Percentiles rank a stretch among this genome's conserved stretches.
phyloP scores from a whole-genome alignment of 768 basidiomycete genomes.

The Calocybe indica region DNA sequence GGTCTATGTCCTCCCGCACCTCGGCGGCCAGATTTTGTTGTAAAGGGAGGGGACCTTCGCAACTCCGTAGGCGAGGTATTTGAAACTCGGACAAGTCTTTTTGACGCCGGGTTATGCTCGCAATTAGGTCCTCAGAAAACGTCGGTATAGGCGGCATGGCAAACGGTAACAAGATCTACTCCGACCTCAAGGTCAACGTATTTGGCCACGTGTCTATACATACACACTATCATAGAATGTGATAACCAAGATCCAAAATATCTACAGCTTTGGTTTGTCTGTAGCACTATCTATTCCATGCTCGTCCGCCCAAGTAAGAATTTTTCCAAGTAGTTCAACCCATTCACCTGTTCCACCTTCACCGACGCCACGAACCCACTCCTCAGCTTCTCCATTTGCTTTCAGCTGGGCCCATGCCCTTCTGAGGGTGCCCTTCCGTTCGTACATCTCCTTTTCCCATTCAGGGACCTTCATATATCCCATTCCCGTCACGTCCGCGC shows the following conservation, averaged over 20 bases:
- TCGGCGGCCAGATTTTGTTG: slow-evolving; percentile 76
- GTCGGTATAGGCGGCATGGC: slow-evolving; percentile 63
- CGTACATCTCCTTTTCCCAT: slow-evolving; percentile 60
- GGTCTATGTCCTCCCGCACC: slow-evolving; percentile 69
- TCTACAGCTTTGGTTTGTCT: slow-evolving; percentile 9
- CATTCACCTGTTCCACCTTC: slow-evolving; percentile 52
- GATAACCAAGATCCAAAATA: background rate
- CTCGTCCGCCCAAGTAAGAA: slow-evolving; percentile 25
- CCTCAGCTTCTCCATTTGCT: slow-evolving; percentile 45
- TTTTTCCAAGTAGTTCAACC: slow-evolving; percentile 37
- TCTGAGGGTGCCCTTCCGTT: slow-evolving; percentile 40
- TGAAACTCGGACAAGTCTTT: slow-evolving; percentile 65
- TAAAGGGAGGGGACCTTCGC: slow-evolving; percentile 58
- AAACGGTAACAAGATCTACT: background rate
- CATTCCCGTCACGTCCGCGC: slow-evolving; percentile 3
- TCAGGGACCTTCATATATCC: slow-evolving; percentile 25
- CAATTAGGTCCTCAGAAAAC: slow-evolving; percentile 50
- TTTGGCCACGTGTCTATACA: background rate
- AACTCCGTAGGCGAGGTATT: slow-evolving; percentile 66
- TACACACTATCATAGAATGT: background rate
- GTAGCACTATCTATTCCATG: slow-evolving; percentile 5
- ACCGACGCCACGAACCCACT: slow-evolving; percentile 63
- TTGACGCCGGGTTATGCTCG: slow-evolving; percentile 46
- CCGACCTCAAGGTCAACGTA: too few relatives aligned
- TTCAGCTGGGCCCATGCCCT: slow-evolving; percentile 55